phyloP scores from a whole-genome alignment of 306 rosid genomes.

The Fragaria ananassa region DNA sequence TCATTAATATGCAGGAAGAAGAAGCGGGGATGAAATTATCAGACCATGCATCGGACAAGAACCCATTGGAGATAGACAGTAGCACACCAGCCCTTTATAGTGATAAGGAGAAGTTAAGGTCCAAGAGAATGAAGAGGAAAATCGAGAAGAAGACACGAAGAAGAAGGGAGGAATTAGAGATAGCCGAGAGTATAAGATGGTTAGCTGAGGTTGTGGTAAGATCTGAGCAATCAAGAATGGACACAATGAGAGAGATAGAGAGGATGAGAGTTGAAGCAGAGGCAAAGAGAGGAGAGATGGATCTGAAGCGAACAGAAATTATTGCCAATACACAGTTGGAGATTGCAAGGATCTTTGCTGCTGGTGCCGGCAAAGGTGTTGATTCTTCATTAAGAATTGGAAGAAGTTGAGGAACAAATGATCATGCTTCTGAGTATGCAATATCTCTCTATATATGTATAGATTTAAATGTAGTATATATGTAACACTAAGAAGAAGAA shows the following conservation, averaged over 20 bases:
- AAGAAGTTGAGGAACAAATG: conserved; percentile 45
- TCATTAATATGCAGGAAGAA: conserved; percentile 50
- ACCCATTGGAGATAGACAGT: conserved; percentile 68
- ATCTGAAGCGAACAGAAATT: conserved; percentile 81
- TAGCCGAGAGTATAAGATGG: conserved; percentile 91
- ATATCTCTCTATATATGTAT: neutral
- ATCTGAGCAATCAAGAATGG: conserved; percentile 86
- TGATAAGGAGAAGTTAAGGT: conserved; percentile 53
- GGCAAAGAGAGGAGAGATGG: conserved; percentile 89
- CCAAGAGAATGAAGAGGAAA: conserved; percentile 52
- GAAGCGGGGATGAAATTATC: conserved; percentile 49
- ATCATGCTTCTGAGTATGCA: neutral
- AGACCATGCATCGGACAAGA: conserved; percentile 65
- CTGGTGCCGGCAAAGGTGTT: conserved; percentile 58
- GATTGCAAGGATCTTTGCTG: conserved; percentile 88
- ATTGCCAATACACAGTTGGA: conserved; percentile 91
- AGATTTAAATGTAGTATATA: conserved; percentile 10
- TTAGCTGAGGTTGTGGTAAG: conserved; percentile 82
- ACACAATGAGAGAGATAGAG: conserved; percentile 82
- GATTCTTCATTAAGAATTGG: conserved; percentile 92
- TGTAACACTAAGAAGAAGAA: conserved; percentile 1
- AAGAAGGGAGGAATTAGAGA: conserved; percentile 45
- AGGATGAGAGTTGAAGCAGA: conserved; percentile 92
- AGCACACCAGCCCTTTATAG: conserved; percentile 86
- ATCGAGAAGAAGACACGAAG: conserved; percentile 32